Evolutionary conservation across 352 stramenopile genomes (phyloP), one percentile per base, ranked within the genome.

Genomic region (Phytophthora cryptogea): DNA sequence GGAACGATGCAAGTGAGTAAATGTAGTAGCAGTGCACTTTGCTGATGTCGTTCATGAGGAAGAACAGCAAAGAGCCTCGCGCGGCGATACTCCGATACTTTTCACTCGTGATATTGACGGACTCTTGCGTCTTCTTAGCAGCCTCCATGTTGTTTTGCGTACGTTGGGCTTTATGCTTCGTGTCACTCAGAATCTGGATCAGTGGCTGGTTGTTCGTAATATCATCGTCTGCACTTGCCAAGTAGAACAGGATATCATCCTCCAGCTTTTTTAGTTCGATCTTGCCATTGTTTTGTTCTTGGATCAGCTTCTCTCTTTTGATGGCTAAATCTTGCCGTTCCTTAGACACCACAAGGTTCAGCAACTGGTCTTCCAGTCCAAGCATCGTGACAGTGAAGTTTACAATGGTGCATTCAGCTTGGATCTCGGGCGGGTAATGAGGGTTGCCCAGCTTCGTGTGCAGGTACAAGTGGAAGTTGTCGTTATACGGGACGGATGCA

Each of bases 1-100:
- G 95, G 84, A 99, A 99, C 2, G 93, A 95, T 17, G 90, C 93
- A 9, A 98, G 88, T 30, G 90, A 98, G 67, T 98, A 98, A 59
- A 98, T 98, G 70, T 98, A 98, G 77, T 98, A 98, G 45, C 90
- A 97, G 57, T 98, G 94, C 16, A 98, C 92, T 73, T 98, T 98
- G 66, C 88, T 92, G 59, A 98, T 94, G 52, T 98, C 90, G 70
- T 97, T 98, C 93, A 98, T 98, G 28, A 98, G 68, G 84, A 98
- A 98, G 79, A 98, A 98, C 3, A 98, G 76, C 55, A 98, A 63
- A 5, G 92, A 96, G 8, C 90, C 92, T 42, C 95, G 81, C 7
- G 94, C 95, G 6, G 95, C 95, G 49, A 98, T 97, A 32, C 88
- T 90, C 8, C 95, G 86, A 62, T 98, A 98, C 66, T 98, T 98